phyloP scores from a whole-genome alignment of 352 stramenopile genomes.

The Blastocystis sp. region DNA sequence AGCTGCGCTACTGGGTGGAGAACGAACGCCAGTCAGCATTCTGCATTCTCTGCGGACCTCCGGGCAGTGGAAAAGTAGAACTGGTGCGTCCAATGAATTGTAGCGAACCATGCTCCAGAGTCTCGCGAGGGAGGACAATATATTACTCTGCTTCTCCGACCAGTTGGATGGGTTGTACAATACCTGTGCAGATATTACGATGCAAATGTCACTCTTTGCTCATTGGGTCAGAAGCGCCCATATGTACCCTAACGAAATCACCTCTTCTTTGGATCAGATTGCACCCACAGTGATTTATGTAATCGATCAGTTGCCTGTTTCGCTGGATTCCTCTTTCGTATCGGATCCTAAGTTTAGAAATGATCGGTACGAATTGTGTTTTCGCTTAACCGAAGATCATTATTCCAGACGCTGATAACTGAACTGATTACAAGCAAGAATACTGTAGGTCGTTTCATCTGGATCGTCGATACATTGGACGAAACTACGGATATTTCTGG shows the following conservation, averaged over 20 bases:
- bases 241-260: not conserved
- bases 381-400: not conserved
- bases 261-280: not conserved
- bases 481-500: not conserved
- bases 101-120: slow-evolving; percentile 26
- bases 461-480: slow-evolving; percentile 23
- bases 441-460: not conserved
- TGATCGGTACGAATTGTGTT: not conserved
- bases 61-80: slow-evolving; percentile 5
- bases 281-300: not conserved
- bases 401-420: not conserved
- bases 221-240: not conserved
- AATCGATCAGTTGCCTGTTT: slow-evolving; percentile 11
- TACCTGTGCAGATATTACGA: not conserved
- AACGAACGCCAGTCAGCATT: not conserved
- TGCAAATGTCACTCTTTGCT: not conserved
- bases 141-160: not conserved
- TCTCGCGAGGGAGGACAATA: not conserved
- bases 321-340: not conserved
- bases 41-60: slow-evolving; percentile 14
- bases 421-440: not conserved
- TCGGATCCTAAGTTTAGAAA: not conserved
- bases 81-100: not conserved
- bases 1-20: slow-evolving; percentile 25
- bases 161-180: not conserved